phyloP scores from a whole-genome alignment of 2,329 filamentous ascomycete species.

The Rutstroemia sp. region DNA sequence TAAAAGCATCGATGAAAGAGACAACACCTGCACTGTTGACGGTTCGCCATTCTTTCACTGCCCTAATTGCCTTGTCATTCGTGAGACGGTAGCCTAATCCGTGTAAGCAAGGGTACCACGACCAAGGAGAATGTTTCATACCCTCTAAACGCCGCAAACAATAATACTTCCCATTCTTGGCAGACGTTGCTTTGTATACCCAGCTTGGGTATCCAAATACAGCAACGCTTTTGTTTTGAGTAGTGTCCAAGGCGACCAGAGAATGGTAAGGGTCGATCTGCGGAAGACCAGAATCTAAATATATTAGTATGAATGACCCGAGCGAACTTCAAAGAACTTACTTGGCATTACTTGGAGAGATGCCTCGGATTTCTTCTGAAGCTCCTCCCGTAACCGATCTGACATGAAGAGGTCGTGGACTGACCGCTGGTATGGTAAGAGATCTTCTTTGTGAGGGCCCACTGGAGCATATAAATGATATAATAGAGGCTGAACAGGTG shows the following conservation, averaged over 20 bases:
- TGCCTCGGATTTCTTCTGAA: slow-evolving; percentile 83
- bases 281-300: slow-evolving; percentile 38
- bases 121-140: slow-evolving; percentile 25
- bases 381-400: slow-evolving; percentile 77
- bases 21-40: slow-evolving; percentile 78
- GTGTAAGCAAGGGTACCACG: slow-evolving; percentile 6
- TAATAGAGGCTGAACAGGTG: slow-evolving; percentile 59
- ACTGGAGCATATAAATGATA: slow-evolving; percentile 91
- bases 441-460: slow-evolving; percentile 72
- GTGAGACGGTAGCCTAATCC: slow-evolving; percentile 68
- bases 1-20: slow-evolving; percentile 85
- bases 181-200: slow-evolving; percentile 90
- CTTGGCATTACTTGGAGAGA: slow-evolving; percentile 78
- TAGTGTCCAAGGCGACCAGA: slow-evolving; percentile 80
- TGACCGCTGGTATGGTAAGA: slow-evolving; percentile 77
- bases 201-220: slow-evolving; percentile 86
- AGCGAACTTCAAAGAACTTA: slow-evolving; percentile 32
- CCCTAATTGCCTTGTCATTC: slow-evolving; percentile 80
- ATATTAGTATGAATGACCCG: slow-evolving; percentile 11
- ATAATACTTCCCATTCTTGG: slow-evolving; percentile 84
- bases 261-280: slow-evolving; percentile 81
- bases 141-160: slow-evolving; percentile 80
- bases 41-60: slow-evolving; percentile 83
- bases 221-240: slow-evolving; percentile 66
- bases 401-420: slow-evolving; percentile 89